A percentile compares a stretch with the other conserved stretches of the same genome.
phyloP scores from a whole-genome alignment of 441 rosid genomes.

The Metrosideros polymorpha region DNA sequence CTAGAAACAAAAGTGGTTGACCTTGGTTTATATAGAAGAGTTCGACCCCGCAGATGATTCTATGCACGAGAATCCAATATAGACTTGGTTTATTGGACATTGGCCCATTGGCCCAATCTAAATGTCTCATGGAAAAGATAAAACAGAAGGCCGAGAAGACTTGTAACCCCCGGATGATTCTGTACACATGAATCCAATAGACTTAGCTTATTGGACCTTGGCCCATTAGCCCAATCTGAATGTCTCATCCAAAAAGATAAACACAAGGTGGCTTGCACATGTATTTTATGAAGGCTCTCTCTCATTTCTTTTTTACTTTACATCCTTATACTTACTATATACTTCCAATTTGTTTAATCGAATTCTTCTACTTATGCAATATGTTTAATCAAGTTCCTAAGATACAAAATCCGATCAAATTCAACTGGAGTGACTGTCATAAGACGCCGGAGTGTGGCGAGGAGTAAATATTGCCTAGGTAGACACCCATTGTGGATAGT shows the following conservation, averaged over 20 bases:
- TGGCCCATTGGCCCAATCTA: not conserved
- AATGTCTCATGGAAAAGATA: not conserved
- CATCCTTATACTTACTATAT: not conserved
- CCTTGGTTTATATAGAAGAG: not conserved
- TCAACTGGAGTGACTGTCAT: accelerated
- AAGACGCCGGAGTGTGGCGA: not conserved
- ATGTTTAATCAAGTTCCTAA: not conserved
- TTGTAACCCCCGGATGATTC: not conserved
- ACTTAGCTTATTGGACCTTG: not conserved
- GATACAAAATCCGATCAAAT: not conserved
- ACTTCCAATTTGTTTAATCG: not conserved
- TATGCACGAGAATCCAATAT: not conserved
- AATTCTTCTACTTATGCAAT: not conserved
- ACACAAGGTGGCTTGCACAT: not conserved
- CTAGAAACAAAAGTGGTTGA: not conserved
- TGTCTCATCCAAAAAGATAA: not conserved
- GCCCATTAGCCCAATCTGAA: not conserved
- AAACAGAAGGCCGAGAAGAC: not conserved
- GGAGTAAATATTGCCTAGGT: not conserved
- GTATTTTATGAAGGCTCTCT: not conserved
- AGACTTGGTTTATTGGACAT: not conserved
- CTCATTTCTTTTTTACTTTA: not conserved
- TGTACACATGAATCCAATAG: not conserved
- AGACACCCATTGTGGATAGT: not conserved
- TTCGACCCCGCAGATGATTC: not conserved